A percentile compares a stretch with the other conserved stretches of the same genome.
phyloP scores from a whole-genome alignment of 176 grass and related monocot genomes.

The Miscanthus lutarioriparius region DNA sequence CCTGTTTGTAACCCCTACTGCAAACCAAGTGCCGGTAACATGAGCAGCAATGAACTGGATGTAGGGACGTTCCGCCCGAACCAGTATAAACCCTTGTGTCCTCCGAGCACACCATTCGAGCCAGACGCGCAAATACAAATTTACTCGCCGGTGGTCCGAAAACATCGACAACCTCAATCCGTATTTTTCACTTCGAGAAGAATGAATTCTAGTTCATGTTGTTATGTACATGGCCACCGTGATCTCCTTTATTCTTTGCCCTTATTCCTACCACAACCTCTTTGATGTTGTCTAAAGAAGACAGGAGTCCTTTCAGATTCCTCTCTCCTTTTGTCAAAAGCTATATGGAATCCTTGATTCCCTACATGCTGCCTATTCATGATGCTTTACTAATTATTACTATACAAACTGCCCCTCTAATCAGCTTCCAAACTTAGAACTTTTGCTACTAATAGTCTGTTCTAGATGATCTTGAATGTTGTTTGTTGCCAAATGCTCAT shows the following conservation, averaged over 20 bases:
- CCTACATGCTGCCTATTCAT: neutral
- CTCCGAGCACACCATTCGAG: too few relatives aligned
- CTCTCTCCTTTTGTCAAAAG: constrained; percentile 18
- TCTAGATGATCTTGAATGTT: neutral
- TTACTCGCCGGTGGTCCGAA: too few relatives aligned
- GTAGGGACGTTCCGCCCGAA: too few relatives aligned
- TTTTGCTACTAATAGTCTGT: neutral
- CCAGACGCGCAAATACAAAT: too few relatives aligned
- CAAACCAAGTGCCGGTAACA: too few relatives aligned
- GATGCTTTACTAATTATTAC: neutral
- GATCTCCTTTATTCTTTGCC: constrained; percentile 19
- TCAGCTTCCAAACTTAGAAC: neutral
- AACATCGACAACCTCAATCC: neutral
- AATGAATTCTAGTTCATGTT: neutral
- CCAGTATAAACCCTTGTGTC: too few relatives aligned
- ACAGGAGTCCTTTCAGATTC: constrained; percentile 20
- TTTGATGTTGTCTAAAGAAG: neutral
- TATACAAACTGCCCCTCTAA: neutral
- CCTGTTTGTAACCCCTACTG: too few relatives aligned
- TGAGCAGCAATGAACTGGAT: too few relatives aligned
- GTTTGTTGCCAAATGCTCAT: neutral
- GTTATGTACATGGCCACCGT: neutral
- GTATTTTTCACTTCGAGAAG: neutral
- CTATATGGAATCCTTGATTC: constrained; percentile 28
- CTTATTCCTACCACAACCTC: neutral